These are phyloP conservation scores for Selaginella tamariscina DNA, from an alignment of 75 land plant species.

Conservation along the genomic window DNA sequence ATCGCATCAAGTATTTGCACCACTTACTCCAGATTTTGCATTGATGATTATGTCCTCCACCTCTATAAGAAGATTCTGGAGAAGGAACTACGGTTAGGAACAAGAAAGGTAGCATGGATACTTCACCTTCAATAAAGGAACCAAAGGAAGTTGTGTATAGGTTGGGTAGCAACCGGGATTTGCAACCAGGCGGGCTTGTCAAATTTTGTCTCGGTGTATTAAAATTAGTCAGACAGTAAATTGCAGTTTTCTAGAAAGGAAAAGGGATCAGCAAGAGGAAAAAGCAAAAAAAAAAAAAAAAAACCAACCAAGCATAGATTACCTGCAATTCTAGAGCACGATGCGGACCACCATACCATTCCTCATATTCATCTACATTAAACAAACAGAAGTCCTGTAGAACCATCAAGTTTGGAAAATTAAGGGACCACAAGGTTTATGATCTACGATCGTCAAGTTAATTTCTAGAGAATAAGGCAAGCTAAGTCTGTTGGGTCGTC, in stretches of 20 bases:
- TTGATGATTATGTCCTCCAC: constrained; percentile 66
- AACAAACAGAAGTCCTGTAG: constrained; percentile 88
- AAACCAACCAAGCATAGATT: background rate
- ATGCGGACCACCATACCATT: constrained; percentile 90
- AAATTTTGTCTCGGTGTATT: constrained; percentile 50
- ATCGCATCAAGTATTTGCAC: constrained; percentile 88
- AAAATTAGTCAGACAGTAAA: constrained; percentile 96
- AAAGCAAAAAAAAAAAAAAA: background rate
- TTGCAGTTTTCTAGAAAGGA: constrained; percentile 61
- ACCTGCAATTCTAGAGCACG: constrained; percentile 86
- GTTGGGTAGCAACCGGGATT: constrained; percentile 99
- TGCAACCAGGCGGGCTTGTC: constrained; percentile 68
- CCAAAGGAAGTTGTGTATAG: constrained; percentile 78
- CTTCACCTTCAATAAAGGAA: constrained; percentile 81
- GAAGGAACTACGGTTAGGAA: constrained; percentile 4
- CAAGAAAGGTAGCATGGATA: no score
- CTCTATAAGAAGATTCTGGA: constrained; percentile 67
- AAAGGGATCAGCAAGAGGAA: background rate
- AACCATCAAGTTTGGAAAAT: no score
- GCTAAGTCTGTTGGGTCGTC: no score
- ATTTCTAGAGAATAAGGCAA: no score
- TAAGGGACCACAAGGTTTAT: no score
- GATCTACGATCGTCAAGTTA: no score
- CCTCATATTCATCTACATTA: constrained; percentile 55
- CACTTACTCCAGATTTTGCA: constrained; percentile 96